These are phyloP conservation scores for Heliosperma pusillum DNA, from an alignment of 148 eudicot species.

Conservation along the genomic window DNA sequence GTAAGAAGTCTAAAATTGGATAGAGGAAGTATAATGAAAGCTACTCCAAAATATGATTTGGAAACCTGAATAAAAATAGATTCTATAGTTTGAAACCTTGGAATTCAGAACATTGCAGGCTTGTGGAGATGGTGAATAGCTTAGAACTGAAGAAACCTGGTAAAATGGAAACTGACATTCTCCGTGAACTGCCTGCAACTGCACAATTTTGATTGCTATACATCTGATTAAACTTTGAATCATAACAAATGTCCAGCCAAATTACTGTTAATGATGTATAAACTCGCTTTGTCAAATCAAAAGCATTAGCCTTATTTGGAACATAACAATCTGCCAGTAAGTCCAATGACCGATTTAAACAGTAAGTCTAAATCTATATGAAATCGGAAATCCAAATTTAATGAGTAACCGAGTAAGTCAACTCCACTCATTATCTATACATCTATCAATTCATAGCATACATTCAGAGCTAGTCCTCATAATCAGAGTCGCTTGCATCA, in stretches of 20 bases:
- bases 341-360: not conserved
- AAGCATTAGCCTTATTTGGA: not conserved
- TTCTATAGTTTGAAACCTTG: not conserved
- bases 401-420: not conserved
- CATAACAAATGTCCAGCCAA: not conserved
- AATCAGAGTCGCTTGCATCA: constrained; percentile 48
- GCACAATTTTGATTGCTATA: not conserved
- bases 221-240: not conserved
- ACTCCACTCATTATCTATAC: not conserved
- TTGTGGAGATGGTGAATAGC: not conserved
- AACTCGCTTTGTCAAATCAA: not conserved
- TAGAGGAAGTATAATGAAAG: not conserved
- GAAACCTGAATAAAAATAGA: not conserved
- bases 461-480: constrained; percentile 26
- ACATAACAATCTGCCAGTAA: not conserved
- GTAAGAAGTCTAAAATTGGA: too few species aligned
- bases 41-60: not conserved
- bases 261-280: not conserved
- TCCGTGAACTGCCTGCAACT: not conserved
- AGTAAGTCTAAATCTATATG: not conserved
- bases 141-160: constrained; percentile 3
- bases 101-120: not conserved
- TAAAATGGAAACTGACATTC: not conserved
- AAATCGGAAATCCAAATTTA: not conserved
- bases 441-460: not conserved